These are phyloP conservation scores for Crithidia mellificae DNA, from an alignment of 208 protist genomes.

Conservation along the genomic window DNA sequence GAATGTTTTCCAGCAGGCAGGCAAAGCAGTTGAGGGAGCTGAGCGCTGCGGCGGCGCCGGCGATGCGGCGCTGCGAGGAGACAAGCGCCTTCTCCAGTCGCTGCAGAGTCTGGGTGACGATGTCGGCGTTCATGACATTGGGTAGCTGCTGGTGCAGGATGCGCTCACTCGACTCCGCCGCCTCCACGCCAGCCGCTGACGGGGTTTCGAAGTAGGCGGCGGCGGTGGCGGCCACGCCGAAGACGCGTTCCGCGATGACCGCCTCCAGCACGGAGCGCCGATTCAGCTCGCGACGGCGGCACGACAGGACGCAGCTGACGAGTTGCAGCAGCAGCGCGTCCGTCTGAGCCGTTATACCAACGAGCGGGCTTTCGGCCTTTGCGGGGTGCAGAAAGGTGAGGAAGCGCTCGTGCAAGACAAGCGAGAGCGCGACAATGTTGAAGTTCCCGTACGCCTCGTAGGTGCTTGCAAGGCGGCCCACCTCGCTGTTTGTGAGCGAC, in stretches of 20 bases:
- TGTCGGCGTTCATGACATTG: slow-evolving; percentile 22
- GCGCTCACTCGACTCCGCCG: slow-evolving; percentile 21
- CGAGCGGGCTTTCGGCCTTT: background rate
- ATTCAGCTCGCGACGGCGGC: slow-evolving; percentile 34
- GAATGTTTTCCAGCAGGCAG: slow-evolving; percentile 38
- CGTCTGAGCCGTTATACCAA: slow-evolving; percentile 9
- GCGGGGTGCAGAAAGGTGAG: slow-evolving; percentile 6
- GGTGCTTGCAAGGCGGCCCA: slow-evolving; percentile 25
- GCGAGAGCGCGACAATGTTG: slow-evolving; percentile 32
- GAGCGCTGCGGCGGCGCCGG: slow-evolving; percentile 11
- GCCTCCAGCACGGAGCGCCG: slow-evolving; percentile 37
- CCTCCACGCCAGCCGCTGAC: slow-evolving; percentile 24
- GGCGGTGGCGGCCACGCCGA: slow-evolving; percentile 23
- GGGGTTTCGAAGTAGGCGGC: slow-evolving; percentile 23
- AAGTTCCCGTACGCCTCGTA: slow-evolving; percentile 35
- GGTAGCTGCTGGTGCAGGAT: slow-evolving; percentile 33
- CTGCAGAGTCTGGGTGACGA: slow-evolving; percentile 19
- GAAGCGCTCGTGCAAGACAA: slow-evolving; percentile 33
- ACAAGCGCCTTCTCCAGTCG: slow-evolving; percentile 23
- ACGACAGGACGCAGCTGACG: slow-evolving; percentile 28
- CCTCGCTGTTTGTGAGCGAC: slow-evolving; percentile 14
- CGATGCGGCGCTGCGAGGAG: slow-evolving; percentile 19
- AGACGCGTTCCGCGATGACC: slow-evolving; percentile 19
- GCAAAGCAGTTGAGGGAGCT: slow-evolving; percentile 33
- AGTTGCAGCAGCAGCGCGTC: slow-evolving; percentile 24